These are phyloP conservation scores for Ophiocordyceps camponoti-leonardi DNA, from an alignment of 2,329 filamentous ascomycete species.

Conservation along the genomic window DNA sequence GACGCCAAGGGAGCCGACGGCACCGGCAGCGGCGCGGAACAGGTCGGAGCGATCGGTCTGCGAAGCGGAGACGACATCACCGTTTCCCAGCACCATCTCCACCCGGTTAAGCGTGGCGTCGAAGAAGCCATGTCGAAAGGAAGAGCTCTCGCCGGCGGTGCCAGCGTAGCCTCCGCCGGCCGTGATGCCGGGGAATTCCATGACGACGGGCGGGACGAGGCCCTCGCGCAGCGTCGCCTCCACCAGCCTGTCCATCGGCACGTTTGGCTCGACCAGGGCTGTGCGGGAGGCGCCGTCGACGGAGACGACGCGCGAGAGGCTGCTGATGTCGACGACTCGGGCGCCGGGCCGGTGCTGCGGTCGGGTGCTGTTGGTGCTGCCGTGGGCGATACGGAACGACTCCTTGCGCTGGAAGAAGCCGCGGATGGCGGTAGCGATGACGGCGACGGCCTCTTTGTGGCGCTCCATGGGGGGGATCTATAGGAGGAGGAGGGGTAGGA, in stretches of 20 bases:
- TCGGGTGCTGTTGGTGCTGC: slow-evolving; percentile 59
- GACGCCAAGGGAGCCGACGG: slow-evolving; percentile 50
- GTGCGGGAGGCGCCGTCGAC: slow-evolving; percentile 38
- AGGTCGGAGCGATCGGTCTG: slow-evolving; percentile 29
- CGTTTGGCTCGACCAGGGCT: slow-evolving; percentile 59
- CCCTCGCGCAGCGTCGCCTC: slow-evolving; percentile 46
- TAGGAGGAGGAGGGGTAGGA: background rate
- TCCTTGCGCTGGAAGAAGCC: slow-evolving; percentile 27
- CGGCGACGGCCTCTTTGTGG: slow-evolving; percentile 28
- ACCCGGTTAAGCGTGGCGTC: slow-evolving; percentile 44
- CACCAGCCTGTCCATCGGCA: slow-evolving; percentile 56
- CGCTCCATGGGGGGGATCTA: slow-evolving; percentile 27
- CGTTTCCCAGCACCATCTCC: slow-evolving; percentile 54
- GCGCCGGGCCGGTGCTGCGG: slow-evolving; percentile 18
- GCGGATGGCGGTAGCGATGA: slow-evolving; percentile 29
- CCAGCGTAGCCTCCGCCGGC: slow-evolving; percentile 56
- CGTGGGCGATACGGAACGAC: slow-evolving; percentile 62
- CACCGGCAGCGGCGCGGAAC: slow-evolving; percentile 48
- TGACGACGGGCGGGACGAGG: slow-evolving; percentile 53
- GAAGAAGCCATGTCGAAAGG: slow-evolving; percentile 56
- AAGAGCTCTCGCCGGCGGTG: slow-evolving; percentile 53
- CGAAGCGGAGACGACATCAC: slow-evolving; percentile 40
- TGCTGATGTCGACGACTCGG: slow-evolving; percentile 43
- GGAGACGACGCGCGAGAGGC: slow-evolving; percentile 43
- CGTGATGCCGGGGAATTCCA: slow-evolving; percentile 64